Evolutionary conservation across 2,329 filamentous ascomycete species (phyloP), one percentile per base, ranked within the genome.

Genomic region (Gyromitra esculenta): DNA sequence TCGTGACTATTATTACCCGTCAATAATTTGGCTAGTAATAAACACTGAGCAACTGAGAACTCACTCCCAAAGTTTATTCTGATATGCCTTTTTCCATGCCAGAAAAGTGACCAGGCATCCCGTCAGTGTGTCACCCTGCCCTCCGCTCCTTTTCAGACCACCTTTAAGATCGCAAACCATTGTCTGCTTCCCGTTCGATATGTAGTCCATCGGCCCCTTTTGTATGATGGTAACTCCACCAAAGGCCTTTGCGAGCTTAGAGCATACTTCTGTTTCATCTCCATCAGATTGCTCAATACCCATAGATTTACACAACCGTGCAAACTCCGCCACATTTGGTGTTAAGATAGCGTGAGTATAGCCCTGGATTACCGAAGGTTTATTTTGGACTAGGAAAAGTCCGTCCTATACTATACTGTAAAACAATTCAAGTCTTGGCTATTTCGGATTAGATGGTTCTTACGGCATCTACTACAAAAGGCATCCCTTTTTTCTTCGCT

Each of bases 321-420:
- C 90, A 82, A 98, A 98, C 83, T 99, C 96, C 3, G 97, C 93
- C 0, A 97, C 91, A 79, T 99, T 99, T 0, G 96, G 96, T 54
- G 96, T 99, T 73, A 99, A 85, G 68, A 99, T 93, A 67, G 93
- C 96, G 76, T 92, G 89, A 60, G 87, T 87, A 85, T 95, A 98
- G 0, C 94, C 94, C 25, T 89, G 87, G 0, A 99, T 89, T 0
- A 98, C 85, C 43, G 90, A 90, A 0, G 94, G 94, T 64, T 91
- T 85, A 39, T 88, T 90, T 81, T 93, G 91, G 11, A 96, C 91
- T 0, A 98, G 84, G 77, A 89, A 89, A 35, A 99, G 85, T 0
- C 93, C 95, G 83, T 99, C 96, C 79, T 81, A 66, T 37, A 37
- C 6, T 73, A 60, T 31, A 15, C 21, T n/a, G 5, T 64, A 7